A percentile compares a stretch with the other conserved stretches of the same genome.
phyloP scores from a whole-genome alignment of 2,329 filamentous ascomycete genomes.

The Arthrobotrys entomopaga region DNA sequence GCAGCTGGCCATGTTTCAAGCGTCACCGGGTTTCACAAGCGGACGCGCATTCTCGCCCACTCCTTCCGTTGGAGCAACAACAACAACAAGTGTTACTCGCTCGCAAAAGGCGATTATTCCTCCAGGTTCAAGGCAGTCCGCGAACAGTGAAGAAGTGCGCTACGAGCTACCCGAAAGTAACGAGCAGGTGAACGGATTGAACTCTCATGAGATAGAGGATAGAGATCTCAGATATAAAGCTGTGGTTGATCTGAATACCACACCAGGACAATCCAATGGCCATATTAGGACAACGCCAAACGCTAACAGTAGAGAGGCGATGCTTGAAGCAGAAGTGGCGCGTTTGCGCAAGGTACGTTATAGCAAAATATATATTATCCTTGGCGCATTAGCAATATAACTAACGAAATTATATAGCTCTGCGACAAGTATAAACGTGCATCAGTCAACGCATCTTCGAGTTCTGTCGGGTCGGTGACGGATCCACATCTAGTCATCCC shows the following conservation, averaged over 20 bases:
- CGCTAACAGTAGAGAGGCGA: constrained; percentile 31
- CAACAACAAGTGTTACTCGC: constrained; percentile 11
- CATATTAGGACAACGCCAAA: constrained; percentile 30
- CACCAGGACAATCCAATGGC: neutral
- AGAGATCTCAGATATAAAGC: constrained; percentile 47
- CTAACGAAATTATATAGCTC: constrained; percentile 19
- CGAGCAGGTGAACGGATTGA: constrained; percentile 49
- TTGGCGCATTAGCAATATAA: too few relatives aligned
- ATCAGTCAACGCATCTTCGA: constrained; percentile 40
- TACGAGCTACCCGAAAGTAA: constrained; percentile 48
- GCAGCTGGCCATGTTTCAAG: constrained; percentile 24
- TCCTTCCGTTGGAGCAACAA: constrained; percentile 20
- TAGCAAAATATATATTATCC: neutral
- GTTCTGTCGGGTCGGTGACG: constrained; percentile 17
- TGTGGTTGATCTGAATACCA: constrained; percentile 32
- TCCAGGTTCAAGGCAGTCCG: constrained; percentile 35
- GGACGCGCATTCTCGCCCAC: constrained; percentile 44
- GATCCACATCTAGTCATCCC: constrained; percentile 23
- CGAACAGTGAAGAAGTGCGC: constrained; percentile 32
- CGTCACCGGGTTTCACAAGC: constrained; percentile 20
- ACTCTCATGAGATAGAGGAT: constrained; percentile 48
- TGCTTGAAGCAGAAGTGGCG: constrained; percentile 47
- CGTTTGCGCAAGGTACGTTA: constrained; percentile 45
- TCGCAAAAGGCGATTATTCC: constrained; percentile 45
- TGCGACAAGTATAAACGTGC: constrained; percentile 44